Evolutionary conservation across 306 rosid species (phyloP).

Genomic region (Vigna hirtella): DNA sequence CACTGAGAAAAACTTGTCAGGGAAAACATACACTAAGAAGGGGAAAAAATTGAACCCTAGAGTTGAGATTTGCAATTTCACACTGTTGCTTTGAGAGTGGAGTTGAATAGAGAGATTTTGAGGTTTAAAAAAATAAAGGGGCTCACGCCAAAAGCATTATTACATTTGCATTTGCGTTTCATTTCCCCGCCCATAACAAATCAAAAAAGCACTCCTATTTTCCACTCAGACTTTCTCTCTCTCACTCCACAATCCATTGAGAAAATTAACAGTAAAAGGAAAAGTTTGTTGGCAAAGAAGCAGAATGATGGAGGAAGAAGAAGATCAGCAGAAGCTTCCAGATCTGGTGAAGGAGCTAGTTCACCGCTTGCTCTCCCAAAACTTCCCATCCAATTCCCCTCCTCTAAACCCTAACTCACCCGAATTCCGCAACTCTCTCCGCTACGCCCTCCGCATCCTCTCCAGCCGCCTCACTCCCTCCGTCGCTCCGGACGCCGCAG

Average conservation of each 20-base stretch:
- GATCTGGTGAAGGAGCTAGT: conserved; percentile 91
- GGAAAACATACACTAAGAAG: neutral
- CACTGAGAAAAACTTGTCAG: neutral
- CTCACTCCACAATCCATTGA: neutral
- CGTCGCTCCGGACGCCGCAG: conserved; percentile 82
- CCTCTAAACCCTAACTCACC: conserved; percentile 57
- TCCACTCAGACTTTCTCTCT: neutral
- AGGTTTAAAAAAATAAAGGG: neutral
- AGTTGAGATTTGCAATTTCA: no score
- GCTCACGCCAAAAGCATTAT: neutral
- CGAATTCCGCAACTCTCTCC: conserved; percentile 66
- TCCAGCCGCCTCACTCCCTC: conserved; percentile 82
- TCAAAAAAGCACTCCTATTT: neutral
- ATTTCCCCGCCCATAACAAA: conserved; percentile 41
- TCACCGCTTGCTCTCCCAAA: conserved; percentile 67
- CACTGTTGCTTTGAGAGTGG: no score
- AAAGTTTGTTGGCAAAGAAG: neutral
- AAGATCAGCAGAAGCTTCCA: conserved; percentile 75
- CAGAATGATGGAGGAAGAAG: conserved; percentile 81
- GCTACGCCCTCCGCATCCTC: conserved; percentile 87
- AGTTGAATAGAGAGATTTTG: no score
- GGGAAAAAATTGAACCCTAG: neutral
- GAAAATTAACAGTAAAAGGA: neutral
- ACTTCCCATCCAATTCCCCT: conserved; percentile 49
- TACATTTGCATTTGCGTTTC: neutral